Evolutionary conservation across 805 yeast species (phyloP), one percentile per base, ranked within the genome.

Genomic region (Yamadazyma philogaea): DNA sequence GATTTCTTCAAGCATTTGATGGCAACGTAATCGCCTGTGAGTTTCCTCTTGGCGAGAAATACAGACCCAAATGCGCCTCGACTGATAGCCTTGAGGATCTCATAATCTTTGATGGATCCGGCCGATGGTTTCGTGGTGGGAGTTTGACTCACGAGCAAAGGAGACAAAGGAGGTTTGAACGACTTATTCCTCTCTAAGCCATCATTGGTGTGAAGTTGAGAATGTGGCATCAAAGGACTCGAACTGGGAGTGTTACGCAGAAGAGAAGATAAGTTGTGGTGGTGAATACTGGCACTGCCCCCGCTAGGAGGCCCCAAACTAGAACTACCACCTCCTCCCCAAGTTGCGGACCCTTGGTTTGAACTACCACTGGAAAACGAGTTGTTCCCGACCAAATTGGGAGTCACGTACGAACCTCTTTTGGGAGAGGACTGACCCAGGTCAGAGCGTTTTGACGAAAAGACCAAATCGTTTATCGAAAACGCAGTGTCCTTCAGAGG

Each of bases 31-130:
- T 95, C 99, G 4, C 97, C 96, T 0, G 97, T 91, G 10, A 84
- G 63, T 53, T 81, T 83, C 55, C 93, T 77, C 50, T 82, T 80
- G 0, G 96, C 90, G 7, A 93, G 70, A 61, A 82, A 93, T 2
- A 93, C 99, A 28, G 95, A 84, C 0, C 99, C 99, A 71, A 90
- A 93, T 0, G 99, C 99, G 32, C 99, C 99, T 56, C 88, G 87
- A 55, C 96, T 87, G 39, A 93, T 88, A 0, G 99, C 96, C 59
- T 89, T 88, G 43, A 93, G 69, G 22, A 93, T 78, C 53, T 88
- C 96, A 61, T 89, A 93, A 60, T 95, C 98, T 45, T 75, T 78
- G 22, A 91, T 88, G 2, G 87, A 81, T 0, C 95, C 93, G 0
- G 68, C 53, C 0, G 74, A 56, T 0, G 85, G 74, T 46, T 79